Base-by-base conservation (phyloP, 495 filamentous ascomycete species). In the Cercophora newfieldiana region DNA sequence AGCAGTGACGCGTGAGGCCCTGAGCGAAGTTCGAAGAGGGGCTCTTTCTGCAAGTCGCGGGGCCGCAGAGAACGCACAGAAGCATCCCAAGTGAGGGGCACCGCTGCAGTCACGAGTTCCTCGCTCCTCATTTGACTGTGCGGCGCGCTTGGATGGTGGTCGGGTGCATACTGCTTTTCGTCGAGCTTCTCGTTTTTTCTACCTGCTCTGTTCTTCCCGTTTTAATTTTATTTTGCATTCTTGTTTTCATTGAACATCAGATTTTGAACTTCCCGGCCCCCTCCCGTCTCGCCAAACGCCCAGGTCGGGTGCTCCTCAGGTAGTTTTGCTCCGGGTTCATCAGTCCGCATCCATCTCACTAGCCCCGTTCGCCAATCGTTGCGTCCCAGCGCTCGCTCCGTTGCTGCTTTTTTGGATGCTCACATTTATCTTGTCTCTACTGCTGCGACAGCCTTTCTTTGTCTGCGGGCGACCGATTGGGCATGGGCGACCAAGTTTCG, bases 401-500 rank as follows among this genome's bases (percentile, higher is more conserved):
- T 4, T 7, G 7, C 18, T 48, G n/a, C n/a, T n/a, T n/a, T n/a
- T n/a, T n/a, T n/a, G 30, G 37, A 28, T 10, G 22, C 58, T 44
- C 37, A 48, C 44, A n/a, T n/a, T 57, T 51, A 53, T 44, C 28
- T 25, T 26, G 59, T 22, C 4, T 18, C 50, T 56, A 57, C 25
- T 48, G 48, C 19, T 47, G 21, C 37, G 49, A 2, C 33, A 56
- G n/a, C 30, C 49, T 33, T 59, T 64, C 30, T 51, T 53, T 59
- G 66, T 56, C 55, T 61, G 60, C 51, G 16, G 22, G 50, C 29
- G 48, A 60, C 69, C 69, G 63, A 54, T 56, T 63, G 59, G 31
- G 67, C 55, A 66, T 53, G 44, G 51, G 59, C 64, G 51, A 59
- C 55, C 59, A 60, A 66, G 54, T 63, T 56, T 74, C 47, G 67